Conservation (phyloP, 768 basidiomycete genomes). For the Cubamyces lactineus region DNA sequence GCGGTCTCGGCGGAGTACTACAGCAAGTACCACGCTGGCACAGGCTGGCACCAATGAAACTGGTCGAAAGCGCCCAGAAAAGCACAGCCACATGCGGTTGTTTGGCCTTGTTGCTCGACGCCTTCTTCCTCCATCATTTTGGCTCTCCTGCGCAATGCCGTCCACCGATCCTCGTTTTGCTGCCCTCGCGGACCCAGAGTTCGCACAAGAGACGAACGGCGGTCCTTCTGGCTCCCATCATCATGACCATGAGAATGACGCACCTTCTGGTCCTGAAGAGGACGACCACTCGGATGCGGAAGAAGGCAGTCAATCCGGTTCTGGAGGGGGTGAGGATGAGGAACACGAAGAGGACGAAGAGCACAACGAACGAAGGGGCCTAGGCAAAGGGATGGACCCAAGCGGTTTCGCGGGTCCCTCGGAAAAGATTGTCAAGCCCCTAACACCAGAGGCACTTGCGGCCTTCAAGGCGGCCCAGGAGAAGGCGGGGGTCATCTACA, state of each 20-base stretch:
- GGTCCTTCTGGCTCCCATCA: constrained; percentile 9
- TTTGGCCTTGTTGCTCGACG: constrained; percentile 19
- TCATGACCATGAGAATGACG: neutral
- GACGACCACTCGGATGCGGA: constrained; percentile 5
- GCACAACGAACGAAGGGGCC: constrained; percentile 24
- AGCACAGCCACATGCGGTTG: constrained; percentile 8
- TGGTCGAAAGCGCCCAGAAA: neutral
- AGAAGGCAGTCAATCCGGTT: neutral
- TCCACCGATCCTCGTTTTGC: constrained; percentile 30
- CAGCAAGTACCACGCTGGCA: too few relatives aligned
- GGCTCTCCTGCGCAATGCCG: constrained; percentile 4
- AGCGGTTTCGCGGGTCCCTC: constrained; percentile 61
- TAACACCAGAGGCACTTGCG: constrained; percentile 75
- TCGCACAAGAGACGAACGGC: constrained; percentile 1
- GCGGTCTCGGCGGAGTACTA: too few relatives aligned
- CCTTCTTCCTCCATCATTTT: constrained; percentile 8
- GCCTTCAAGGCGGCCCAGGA: constrained; percentile 75
- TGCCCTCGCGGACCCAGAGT: constrained; percentile 25
- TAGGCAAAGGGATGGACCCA: constrained; percentile 56
- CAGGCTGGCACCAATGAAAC: too few relatives aligned
- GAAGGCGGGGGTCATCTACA: constrained; percentile 86
- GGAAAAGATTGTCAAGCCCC: constrained; percentile 67
- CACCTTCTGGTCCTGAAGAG: neutral
- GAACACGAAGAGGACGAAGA: constrained; percentile 33
- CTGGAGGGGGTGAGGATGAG: constrained; percentile 33